Base-by-base conservation (phyloP, 2,329 filamentous ascomycete genomes). In the Trichoderma semiorbis region DNA sequence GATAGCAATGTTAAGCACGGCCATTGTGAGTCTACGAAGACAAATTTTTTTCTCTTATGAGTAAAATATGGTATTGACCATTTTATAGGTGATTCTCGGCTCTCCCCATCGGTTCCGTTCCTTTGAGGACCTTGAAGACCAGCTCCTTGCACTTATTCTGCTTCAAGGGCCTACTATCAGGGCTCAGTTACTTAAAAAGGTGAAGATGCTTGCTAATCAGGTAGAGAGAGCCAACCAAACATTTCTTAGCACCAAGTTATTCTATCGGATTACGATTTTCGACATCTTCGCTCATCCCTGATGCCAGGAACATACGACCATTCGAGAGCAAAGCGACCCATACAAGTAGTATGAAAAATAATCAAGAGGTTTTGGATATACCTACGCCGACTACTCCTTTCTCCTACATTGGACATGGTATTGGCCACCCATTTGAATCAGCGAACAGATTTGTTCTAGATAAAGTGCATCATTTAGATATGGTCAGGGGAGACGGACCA, bases 361-460 rank as follows among this genome's bases (percentile, higher is more conserved):
- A 39, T 18, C 36, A 3, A 18, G 16, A 18, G 16, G 16, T 8
- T 39, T 0, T 39, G 2, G 3, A 39, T 1, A 39, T 2, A 0
- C 36, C 36, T 39, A 0, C 6, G 0, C 16, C 16, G 3, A 0
- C 7, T 39, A 39, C 36, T 43, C 36, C 36, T 8, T 43, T 43
- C 7, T 8, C 16, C 0, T 1, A 0, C 36, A 8, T 43, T 0
- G 36, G 16, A 0, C 3, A 43, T 7, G 16, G 7, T 8, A 43
- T 43, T 43, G 36, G 36, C 4, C 3, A 43, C 7, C 3, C 36
- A 0, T 18, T 43, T 1, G 36, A 43, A 43, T 43, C 36, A 43
- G 16, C 0, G 16, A 3, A 7, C 36, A 43, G 16, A 43, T 18
- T 8, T 18, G 36, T 8, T 18, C 16, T 43, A 43, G 7, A 43